Evolutionary conservation across 2,329 filamentous ascomycete genomes (phyloP).

Genomic region (Phialocephala subalpina): DNA sequence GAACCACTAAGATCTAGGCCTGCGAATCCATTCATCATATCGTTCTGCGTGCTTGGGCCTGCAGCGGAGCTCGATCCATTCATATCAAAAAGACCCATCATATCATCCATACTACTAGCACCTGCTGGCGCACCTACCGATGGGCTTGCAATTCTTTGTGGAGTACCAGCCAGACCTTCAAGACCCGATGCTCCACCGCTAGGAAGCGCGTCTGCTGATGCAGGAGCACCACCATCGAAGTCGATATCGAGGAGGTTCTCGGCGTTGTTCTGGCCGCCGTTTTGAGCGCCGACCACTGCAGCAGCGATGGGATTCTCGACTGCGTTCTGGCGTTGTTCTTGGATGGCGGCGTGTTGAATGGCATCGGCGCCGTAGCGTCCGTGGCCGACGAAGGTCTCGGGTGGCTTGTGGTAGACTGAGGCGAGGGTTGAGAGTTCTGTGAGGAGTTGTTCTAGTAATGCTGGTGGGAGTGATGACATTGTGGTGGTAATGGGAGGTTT

Average conservation of each 20-base stretch:
- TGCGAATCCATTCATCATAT: slow-evolving; percentile 80
- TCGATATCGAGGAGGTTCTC: slow-evolving; percentile 97
- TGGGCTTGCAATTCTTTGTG: slow-evolving; percentile 73
- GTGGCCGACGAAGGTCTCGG: slow-evolving; percentile 97
- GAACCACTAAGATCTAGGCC: slow-evolving; percentile 76
- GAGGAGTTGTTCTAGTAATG: slow-evolving; percentile 89
- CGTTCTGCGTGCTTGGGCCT: slow-evolving; percentile 40
- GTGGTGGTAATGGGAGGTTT: slow-evolving; percentile 95
- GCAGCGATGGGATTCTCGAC: slow-evolving; percentile 95
- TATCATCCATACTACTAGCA: slow-evolving; percentile 76
- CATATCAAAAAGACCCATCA: slow-evolving; percentile 74
- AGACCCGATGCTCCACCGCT: slow-evolving; percentile 56
- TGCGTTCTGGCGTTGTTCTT: slow-evolving; percentile 92
- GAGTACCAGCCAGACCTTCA: slow-evolving; percentile 67
- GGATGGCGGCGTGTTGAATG: slow-evolving; percentile 93
- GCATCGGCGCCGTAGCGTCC: slow-evolving; percentile 93
- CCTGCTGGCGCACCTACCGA: slow-evolving; percentile 47
- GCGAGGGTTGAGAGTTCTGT: slow-evolving; percentile 92
- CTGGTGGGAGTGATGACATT: slow-evolving; percentile 85
- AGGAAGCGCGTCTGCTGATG: slow-evolving; percentile 77
- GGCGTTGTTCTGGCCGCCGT: slow-evolving; percentile 76
- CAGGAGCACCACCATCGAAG: slow-evolving; percentile 91
- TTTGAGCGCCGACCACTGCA: slow-evolving; percentile 74
- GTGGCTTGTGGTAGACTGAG: slow-evolving; percentile 98
- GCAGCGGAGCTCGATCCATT: slow-evolving; percentile 36